Evolutionary conservation across 1,284 basidiomycete species (phyloP).

Genomic region (Ustilago nuda): DNA sequence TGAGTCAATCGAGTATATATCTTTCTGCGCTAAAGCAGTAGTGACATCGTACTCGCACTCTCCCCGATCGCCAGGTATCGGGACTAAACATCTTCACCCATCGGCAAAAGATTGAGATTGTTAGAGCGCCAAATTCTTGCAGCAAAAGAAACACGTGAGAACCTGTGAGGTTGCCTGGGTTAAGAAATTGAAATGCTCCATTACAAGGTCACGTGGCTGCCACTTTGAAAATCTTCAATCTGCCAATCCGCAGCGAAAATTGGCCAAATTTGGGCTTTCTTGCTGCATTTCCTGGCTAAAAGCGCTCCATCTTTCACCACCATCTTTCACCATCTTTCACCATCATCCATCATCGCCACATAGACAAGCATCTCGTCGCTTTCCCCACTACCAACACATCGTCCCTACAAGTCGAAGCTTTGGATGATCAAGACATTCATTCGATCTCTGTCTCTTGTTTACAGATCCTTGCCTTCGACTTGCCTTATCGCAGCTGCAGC

Average conservation of each 20-base stretch:
- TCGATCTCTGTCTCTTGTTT: conserved; percentile 18
- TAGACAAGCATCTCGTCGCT: conserved; percentile 2
- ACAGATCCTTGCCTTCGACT: conserved; percentile 31
- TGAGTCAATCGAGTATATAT: no score
- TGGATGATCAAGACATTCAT: conserved; percentile 46
- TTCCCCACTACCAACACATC: not conserved
- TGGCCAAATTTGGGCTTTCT: conserved; percentile 14
- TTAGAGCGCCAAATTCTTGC: not conserved
- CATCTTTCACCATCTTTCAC: not conserved
- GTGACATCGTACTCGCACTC: no score
- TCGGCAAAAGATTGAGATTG: not conserved
- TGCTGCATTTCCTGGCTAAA: not conserved
- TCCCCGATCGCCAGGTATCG: no score
- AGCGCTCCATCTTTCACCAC: not conserved
- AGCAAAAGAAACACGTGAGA: not conserved
- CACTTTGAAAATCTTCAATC: conserved; percentile 2
- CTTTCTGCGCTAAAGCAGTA: no score
- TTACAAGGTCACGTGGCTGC: conserved; percentile 12
- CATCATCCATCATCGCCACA: conserved; percentile 4
- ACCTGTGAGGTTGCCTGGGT: not conserved
- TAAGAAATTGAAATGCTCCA: not conserved
- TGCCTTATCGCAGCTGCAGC: not conserved
- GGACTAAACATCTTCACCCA: no score
- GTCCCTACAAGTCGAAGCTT: conserved; percentile 8
- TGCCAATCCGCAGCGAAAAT: conserved; percentile 1